Base-by-base conservation (phyloP, 75 land plant genomes). In the Isoetes taiwanensis region DNA sequence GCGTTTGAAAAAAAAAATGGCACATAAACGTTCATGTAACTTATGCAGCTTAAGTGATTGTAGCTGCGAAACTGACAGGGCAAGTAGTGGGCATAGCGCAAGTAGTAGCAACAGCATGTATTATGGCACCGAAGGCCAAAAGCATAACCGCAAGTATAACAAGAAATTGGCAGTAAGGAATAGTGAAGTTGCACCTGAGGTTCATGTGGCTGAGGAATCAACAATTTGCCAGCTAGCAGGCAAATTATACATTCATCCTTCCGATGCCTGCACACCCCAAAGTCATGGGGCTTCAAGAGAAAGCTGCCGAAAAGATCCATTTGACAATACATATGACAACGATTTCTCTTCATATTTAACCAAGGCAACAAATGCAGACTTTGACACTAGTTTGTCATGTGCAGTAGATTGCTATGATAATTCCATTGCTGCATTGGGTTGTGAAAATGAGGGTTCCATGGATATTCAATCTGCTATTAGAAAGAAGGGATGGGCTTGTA, bases 401-500 rank as follows among this genome's bases (percentile, higher is more conserved):
- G 86, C 99, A 23, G 56, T 73, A 30, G 66, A 64, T 3, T 94
- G 99, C 62, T 94, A 85, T 78, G 74, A 76, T 70, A 74, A 76
- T 67, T 81, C 96, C 16, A 67, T 61, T 27, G 69, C 76, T 64
- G 84, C 87, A 17, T 56, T 80, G 30, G 41, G 52, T 42, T 76
- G 57, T 27, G 30, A 66, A 38, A 57, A 67, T 35, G 26, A 63
- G 30, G 67, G 43, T 34, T 74, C 74, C 17, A 62, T 32, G 38
- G 84, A 81, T 21, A 30, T 80, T 9, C 63, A 80, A 4, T 64
- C 80, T 40, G 70, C 81, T 2, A 1, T 79, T 4, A 71, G 72
- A 39, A 94, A 78, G 77, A 82, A 80, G 67, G 99, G 99, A 6
- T 94, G 99, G 99, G 87, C 76, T 37, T 82, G 72, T 60, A 94